Evolutionary conservation across 2,329 filamentous ascomycete species (phyloP).

Genomic region (Coniochaeta sp.): DNA sequence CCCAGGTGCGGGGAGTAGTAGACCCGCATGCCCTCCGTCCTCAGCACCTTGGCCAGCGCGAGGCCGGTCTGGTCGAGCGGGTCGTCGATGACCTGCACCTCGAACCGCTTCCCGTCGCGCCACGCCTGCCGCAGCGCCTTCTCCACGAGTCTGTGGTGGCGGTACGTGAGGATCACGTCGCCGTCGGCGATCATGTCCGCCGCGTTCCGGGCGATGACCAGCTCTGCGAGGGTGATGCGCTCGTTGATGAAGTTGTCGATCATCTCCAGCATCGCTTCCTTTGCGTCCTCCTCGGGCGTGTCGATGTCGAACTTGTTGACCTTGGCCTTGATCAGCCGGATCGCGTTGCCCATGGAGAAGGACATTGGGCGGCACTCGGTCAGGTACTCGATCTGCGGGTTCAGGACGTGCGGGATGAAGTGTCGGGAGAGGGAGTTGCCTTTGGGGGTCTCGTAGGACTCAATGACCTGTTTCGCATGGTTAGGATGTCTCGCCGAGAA

Average conservation of each 20-base stretch:
- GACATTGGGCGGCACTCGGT: conserved; percentile 92
- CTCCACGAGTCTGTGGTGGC: conserved; percentile 79
- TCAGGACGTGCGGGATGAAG: conserved; percentile 83
- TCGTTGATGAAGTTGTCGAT: conserved; percentile 90
- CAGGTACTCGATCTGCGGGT: conserved; percentile 91
- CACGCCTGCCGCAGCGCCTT: conserved; percentile 70
- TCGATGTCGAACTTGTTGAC: conserved; percentile 88
- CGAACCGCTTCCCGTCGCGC: conserved; percentile 64
- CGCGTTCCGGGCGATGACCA: conserved; percentile 74
- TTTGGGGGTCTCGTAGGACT: conserved; percentile 83
- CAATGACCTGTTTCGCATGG: conserved; percentile 59
- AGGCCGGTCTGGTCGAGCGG: conserved; percentile 45
- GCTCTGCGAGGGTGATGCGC: conserved; percentile 78
- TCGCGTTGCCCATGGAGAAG: conserved; percentile 94
- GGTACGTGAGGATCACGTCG: conserved; percentile 81
- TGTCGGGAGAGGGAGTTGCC: conserved; percentile 83
- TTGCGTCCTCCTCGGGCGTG: conserved; percentile 73
- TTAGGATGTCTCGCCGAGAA: no score
- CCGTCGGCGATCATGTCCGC: conserved; percentile 68
- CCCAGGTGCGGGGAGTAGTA: conserved; percentile 73
- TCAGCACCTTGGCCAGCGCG: conserved; percentile 60
- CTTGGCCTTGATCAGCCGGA: conserved; percentile 87
- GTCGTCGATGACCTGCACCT: conserved; percentile 77
- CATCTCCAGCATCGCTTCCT: conserved; percentile 66
- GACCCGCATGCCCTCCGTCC: conserved; percentile 63